A percentile compares a stretch with the other conserved stretches of the same genome.
Conservation (phyloP, 2,329 filamentous ascomycete species). For the Aspergillus glaucus region DNA sequence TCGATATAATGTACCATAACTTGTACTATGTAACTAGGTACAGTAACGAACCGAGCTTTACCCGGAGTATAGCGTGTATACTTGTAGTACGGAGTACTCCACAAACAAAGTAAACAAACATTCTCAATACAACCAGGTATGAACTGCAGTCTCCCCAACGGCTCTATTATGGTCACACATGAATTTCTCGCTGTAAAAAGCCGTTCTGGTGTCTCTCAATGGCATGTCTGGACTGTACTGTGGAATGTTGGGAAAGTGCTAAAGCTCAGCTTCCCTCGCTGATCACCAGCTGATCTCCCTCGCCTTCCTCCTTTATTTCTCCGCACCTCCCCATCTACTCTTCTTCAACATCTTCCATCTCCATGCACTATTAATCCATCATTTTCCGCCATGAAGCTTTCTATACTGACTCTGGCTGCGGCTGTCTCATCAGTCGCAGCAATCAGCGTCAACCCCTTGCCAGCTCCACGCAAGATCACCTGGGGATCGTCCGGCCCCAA, state of each 20-base stretch:
- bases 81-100: no score
- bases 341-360: neutral
- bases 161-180: no score
- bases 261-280: neutral
- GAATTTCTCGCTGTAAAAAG: no score
- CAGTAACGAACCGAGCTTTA: no score
- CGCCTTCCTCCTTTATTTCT: neutral
- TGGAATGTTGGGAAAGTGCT: neutral
- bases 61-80: no score
- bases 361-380: slow-evolving; percentile 3
- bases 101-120: neutral
- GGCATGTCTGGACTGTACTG: neutral
- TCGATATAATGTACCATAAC: neutral
- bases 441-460: slow-evolving; percentile 49
- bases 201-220: neutral
- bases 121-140: neutral
- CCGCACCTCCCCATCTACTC: neutral
- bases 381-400: slow-evolving; percentile 19
- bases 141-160: no score
- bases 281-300: neutral
- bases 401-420: slow-evolving; percentile 20
- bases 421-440: slow-evolving; percentile 36
- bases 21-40: no score
- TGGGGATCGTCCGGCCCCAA: slow-evolving; percentile 50
- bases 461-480: slow-evolving; percentile 47